A percentile compares a stretch with the other conserved stretches of the same genome.
phyloP scores from a whole-genome alignment of 306 rosid genomes.

The Cucumis melo region DNA sequence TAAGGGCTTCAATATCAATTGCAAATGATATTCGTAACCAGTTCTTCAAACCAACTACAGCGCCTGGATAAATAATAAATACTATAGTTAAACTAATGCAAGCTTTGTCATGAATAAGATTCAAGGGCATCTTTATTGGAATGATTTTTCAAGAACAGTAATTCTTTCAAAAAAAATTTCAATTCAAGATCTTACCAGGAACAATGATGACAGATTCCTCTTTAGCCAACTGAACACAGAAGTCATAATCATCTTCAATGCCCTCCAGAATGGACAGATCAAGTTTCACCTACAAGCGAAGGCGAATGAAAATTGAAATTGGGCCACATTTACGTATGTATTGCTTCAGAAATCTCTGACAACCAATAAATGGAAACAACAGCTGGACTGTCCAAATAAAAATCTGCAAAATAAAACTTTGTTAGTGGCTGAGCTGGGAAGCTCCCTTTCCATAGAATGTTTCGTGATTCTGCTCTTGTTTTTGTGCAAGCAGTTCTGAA shows the following conservation, averaged over 20 bases:
- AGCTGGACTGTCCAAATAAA: too few species aligned
- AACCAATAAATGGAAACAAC: too few species aligned
- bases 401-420: too few species aligned
- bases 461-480: too few species aligned
- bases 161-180: neutral
- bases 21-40: slow-evolving; percentile 39
- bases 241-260: slow-evolving; percentile 31
- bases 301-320: neutral
- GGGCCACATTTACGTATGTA: too few species aligned
- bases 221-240: slow-evolving; percentile 27
- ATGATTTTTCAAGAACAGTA: too few species aligned
- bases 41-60: slow-evolving; percentile 29
- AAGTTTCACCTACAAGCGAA: slow-evolving; percentile 30
- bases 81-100: neutral
- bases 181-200: slow-evolving; percentile 18
- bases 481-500: too few species aligned
- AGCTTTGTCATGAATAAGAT: neutral
- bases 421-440: too few species aligned
- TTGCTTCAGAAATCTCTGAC: too few species aligned
- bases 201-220: slow-evolving; percentile 29
- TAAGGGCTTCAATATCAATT: slow-evolving; percentile 26
- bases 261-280: slow-evolving; percentile 26
- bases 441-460: too few species aligned
- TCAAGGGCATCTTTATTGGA: neutral
- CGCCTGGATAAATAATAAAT: slow-evolving; percentile 10